phyloP scores from a whole-genome alignment of 1,284 basidiomycete species.

The Caloboletus inedulis region DNA sequence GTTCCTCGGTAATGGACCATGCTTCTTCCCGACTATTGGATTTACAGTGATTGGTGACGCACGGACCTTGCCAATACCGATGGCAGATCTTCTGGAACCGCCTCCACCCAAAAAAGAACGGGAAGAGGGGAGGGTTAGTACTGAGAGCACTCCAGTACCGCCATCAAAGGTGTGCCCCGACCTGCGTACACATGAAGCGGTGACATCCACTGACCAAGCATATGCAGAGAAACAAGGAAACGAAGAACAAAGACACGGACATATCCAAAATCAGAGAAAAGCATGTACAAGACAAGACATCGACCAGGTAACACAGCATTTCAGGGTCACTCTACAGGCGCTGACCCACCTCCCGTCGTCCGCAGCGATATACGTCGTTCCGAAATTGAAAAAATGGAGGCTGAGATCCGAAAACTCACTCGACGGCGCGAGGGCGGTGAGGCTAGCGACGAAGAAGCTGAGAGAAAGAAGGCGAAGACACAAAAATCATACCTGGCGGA shows the following conservation, averaged over 20 bases:
- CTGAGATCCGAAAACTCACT: constrained; percentile 75
- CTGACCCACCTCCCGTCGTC: constrained; percentile 4
- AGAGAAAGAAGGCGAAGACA: constrained; percentile 56
- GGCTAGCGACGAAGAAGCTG: constrained; percentile 57
- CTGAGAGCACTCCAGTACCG: not conserved
- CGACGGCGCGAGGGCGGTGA: constrained; percentile 49
- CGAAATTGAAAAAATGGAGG: constrained; percentile 87
- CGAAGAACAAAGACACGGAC: constrained; percentile 47
- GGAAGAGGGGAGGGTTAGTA: constrained; percentile 4
- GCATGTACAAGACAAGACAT: constrained; percentile 65
- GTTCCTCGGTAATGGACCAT: not conserved
- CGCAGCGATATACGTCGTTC: constrained; percentile 64
- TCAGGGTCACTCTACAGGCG: not conserved
- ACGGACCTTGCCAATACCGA: constrained; percentile 21
- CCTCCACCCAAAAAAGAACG: constrained; percentile 18
- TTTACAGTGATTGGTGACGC: constrained; percentile 53
- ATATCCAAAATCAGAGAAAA: constrained; percentile 70
- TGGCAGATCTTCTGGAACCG: constrained; percentile 22
- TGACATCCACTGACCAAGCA: not conserved
- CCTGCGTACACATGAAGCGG: not conserved
- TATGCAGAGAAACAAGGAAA: constrained; percentile 32
- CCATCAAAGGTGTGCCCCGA: constrained; percentile 19
- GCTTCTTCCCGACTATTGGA: not conserved
- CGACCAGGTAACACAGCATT: constrained; percentile 42
- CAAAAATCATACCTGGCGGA: constrained; percentile 75